Percentiles rank a stretch among this genome's conserved stretches.
Evolutionary conservation across 1,139 yeast species (phyloP).

Genomic region (Yamadazyma siamensis): DNA sequence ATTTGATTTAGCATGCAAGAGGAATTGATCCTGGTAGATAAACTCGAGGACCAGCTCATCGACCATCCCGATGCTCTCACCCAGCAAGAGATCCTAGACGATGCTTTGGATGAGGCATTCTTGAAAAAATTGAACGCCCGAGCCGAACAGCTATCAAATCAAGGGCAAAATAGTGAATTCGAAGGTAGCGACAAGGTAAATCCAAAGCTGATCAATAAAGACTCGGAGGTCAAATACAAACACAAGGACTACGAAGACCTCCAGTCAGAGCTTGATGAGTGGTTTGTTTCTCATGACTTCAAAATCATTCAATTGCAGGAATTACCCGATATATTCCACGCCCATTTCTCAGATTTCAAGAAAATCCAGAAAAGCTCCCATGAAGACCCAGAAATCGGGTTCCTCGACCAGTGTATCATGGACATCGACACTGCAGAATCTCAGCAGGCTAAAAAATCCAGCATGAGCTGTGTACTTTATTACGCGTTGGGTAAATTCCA

Average conservation of each 20-base stretch:
- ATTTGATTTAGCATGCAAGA: too few relatives aligned
- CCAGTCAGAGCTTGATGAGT: constrained; percentile 51
- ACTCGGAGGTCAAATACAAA: constrained; percentile 37
- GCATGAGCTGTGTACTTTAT: constrained; percentile 23
- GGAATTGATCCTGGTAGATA: constrained; percentile 40
- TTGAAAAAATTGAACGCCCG: constrained; percentile 43
- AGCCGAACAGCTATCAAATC: constrained; percentile 35
- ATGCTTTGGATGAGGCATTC: constrained; percentile 41
- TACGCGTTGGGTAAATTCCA: constrained; percentile 43
- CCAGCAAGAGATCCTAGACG: constrained; percentile 26
- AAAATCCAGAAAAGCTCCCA: constrained; percentile 8
- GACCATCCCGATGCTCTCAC: constrained; percentile 46
- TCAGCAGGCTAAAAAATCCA: constrained; percentile 7
- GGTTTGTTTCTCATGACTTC: constrained; percentile 61
- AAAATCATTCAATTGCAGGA: constrained; percentile 20
- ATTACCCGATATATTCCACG: constrained; percentile 13
- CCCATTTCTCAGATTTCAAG: too few relatives aligned
- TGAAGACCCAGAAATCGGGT: constrained; percentile 2
- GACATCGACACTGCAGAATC: not conserved
- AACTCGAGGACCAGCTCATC: constrained; percentile 44
- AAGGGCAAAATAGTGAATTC: constrained; percentile 1
- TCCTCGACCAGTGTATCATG: constrained; percentile 2
- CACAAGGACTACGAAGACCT: constrained; percentile 40
- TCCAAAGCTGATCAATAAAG: constrained; percentile 29
- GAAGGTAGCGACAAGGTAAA: constrained; percentile 8